Percentiles rank a stretch among this genome's conserved stretches.
Evolutionary conservation across 495 filamentous ascomycete species (phyloP).

Genomic region (Aspergillus homomorphus): DNA sequence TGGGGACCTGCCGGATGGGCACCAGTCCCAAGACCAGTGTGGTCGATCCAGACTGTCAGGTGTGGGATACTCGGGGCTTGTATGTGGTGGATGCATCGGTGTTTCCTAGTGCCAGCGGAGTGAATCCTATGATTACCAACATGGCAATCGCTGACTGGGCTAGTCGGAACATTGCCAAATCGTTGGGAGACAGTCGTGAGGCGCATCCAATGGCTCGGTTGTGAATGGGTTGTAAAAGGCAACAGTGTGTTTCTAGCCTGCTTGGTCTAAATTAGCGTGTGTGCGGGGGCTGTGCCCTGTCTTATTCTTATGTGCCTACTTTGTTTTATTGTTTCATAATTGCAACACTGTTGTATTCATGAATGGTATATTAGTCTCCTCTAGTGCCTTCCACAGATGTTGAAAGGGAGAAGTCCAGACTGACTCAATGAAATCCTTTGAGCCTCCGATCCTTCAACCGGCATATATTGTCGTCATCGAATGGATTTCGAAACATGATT

Average conservation of each 20-base stretch:
- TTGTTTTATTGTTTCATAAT: too few species aligned
- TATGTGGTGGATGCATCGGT: constrained; percentile 86
- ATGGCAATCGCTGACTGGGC: constrained; percentile 71
- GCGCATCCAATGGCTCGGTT: constrained; percentile 14
- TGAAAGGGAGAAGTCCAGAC: too few species aligned
- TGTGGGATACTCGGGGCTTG: constrained; percentile 72
- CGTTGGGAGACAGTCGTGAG: constrained; percentile 22
- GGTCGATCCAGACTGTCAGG: constrained; percentile 68
- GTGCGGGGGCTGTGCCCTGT: too few species aligned
- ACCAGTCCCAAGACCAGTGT: constrained; percentile 57
- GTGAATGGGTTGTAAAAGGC: constrained; percentile 4
- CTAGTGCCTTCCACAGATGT: too few species aligned
- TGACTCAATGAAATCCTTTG: too few species aligned
- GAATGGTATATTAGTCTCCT: too few species aligned
- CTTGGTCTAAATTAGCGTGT: too few species aligned
- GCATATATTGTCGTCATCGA: too few species aligned
- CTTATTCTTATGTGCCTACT: too few species aligned
- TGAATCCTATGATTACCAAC: constrained; percentile 90
- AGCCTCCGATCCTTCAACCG: too few species aligned
- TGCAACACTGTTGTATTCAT: too few species aligned
- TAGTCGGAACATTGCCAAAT: constrained; percentile 36
- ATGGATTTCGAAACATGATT: too few species aligned
- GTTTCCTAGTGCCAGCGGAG: constrained; percentile 84
- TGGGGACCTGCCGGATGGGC: constrained; percentile 87
- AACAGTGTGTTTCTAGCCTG: background rate